phyloP scores from a whole-genome alignment of 441 rosid species.

The Melastoma candidum region DNA sequence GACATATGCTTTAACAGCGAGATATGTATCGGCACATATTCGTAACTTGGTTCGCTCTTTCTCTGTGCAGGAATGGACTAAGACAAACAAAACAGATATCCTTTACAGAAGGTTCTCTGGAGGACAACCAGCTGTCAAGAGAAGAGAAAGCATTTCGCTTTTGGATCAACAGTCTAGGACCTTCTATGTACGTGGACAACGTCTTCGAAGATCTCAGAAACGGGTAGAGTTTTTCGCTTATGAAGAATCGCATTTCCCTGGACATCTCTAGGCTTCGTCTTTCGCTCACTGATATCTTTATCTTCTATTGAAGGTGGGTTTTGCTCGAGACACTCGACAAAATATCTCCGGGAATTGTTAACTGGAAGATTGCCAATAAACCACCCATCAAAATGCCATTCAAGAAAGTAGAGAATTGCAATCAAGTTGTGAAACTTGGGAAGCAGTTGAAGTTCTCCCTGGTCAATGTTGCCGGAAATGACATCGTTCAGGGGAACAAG shows the following conservation, averaged over 20 bases:
- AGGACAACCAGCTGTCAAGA: conserved; percentile 15
- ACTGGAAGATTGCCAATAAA: conserved; percentile 65
- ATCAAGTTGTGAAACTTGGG: conserved; percentile 68
- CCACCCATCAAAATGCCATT: conserved; percentile 74
- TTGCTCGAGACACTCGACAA: conserved; percentile 67
- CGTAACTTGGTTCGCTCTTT: background rate
- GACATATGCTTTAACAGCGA: no score
- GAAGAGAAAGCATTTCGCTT: conserved; percentile 18
- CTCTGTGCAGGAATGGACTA: conserved; percentile 14
- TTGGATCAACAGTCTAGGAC: conserved; percentile 17
- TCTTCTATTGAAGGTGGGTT: conserved; percentile 40
- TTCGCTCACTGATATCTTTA: conserved; percentile 3
- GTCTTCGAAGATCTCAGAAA: conserved; percentile 18
- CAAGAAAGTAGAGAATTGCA: conserved; percentile 74
- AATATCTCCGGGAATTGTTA: conserved; percentile 63
- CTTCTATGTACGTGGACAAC: conserved; percentile 11
- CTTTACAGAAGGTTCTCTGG: conserved; percentile 12
- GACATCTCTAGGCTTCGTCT: background rate
- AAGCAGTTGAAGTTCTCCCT: conserved; percentile 69
- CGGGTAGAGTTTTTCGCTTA: conserved; percentile 6
- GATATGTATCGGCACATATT: no score
- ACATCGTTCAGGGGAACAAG: conserved; percentile 72
- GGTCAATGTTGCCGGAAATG: conserved; percentile 72
- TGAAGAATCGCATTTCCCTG: no score
- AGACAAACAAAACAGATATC: conserved; percentile 13